These are phyloP conservation scores for Halteria grandinella DNA, from an alignment of 73 alveolate species.

Conservation along the genomic window DNA sequence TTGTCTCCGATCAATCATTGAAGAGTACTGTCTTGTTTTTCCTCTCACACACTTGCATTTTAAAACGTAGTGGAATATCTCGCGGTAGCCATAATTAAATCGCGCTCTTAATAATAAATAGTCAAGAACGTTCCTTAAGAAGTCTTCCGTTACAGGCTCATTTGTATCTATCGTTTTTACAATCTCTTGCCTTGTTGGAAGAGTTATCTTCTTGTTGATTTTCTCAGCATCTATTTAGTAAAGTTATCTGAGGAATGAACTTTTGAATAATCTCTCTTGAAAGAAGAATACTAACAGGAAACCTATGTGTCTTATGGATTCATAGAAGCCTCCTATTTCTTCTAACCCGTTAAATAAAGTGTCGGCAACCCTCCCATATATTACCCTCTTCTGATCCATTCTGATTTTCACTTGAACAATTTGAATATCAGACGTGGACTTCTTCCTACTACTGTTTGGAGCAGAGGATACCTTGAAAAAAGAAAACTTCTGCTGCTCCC, in stretches of 20 bases:
- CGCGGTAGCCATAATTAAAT: conserved; percentile 5
- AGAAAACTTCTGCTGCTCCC: too few species aligned
- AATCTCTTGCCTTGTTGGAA: not conserved
- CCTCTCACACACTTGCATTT: conserved; percentile 1
- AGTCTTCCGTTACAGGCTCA: too few species aligned
- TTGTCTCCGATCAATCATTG: not conserved
- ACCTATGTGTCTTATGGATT: conserved; percentile 17
- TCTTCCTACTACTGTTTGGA: too few species aligned
- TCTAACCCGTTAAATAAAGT: conserved; percentile 19
- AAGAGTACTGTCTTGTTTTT: not conserved
- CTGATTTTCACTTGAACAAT: not conserved
- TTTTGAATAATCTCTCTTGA: conserved; percentile 28
- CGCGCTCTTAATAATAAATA: not conserved
- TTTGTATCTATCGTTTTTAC: not conserved
- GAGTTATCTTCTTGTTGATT: not conserved
- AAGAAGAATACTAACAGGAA: conserved; percentile 11
- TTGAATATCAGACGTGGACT: too few species aligned
- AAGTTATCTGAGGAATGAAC: conserved; percentile 27
- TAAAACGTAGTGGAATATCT: not conserved
- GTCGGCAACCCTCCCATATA: conserved; percentile 11
- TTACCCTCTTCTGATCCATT: conserved; percentile 3
- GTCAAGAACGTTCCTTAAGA: too few species aligned
- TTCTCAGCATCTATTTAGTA: not conserved
- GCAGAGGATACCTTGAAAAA: too few species aligned
- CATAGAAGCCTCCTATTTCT: conserved; percentile 34